phyloP scores from a whole-genome alignment of 192 early-diverging fungal species.

The Mortierella hygrophila region DNA sequence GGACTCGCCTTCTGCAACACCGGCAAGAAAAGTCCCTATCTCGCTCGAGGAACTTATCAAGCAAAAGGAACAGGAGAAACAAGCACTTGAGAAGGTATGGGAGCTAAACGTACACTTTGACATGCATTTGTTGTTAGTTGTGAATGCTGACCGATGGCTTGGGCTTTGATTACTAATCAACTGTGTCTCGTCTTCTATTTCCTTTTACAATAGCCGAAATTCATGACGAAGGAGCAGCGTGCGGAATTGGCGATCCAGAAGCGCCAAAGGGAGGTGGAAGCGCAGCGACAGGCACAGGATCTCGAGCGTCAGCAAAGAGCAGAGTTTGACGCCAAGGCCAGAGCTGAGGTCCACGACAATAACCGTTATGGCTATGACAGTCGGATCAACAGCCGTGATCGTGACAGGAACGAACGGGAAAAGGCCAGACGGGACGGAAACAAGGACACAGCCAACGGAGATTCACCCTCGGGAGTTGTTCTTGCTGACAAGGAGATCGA shows the following conservation, averaged over 20 bases:
- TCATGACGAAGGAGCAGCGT: conserved; percentile 93
- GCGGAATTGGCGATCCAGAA: conserved; percentile 87
- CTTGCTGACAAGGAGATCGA: conserved; percentile 50
- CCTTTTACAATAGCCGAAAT: conserved; percentile 72
- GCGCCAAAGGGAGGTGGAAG: conserved; percentile 85
- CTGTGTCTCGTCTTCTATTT: neutral
- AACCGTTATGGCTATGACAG: conserved; percentile 51
- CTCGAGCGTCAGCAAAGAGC: conserved; percentile 70
- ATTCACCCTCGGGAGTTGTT: conserved; percentile 28
- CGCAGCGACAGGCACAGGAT: conserved; percentile 70
- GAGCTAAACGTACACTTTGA: neutral
- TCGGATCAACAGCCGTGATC: conserved; percentile 30
- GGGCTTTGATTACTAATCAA: neutral
- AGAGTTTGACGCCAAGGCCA: conserved; percentile 66
- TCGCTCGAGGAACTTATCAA: conserved; percentile 84
- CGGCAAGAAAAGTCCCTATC: conserved; percentile 67
- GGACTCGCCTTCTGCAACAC: conserved; percentile 9
- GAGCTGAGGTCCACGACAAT: conserved; percentile 60
- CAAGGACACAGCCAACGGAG: conserved; percentile 1
- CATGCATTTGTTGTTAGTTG: too few species aligned
- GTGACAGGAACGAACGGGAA: conserved; percentile 21
- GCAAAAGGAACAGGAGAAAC: conserved; percentile 76
- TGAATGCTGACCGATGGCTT: neutral
- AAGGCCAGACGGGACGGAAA: neutral
- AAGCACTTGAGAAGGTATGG: conserved; percentile 67